Conservation (phyloP, 2,329 filamentous ascomycete genomes). For the Aspergillus vadensis region DNA sequence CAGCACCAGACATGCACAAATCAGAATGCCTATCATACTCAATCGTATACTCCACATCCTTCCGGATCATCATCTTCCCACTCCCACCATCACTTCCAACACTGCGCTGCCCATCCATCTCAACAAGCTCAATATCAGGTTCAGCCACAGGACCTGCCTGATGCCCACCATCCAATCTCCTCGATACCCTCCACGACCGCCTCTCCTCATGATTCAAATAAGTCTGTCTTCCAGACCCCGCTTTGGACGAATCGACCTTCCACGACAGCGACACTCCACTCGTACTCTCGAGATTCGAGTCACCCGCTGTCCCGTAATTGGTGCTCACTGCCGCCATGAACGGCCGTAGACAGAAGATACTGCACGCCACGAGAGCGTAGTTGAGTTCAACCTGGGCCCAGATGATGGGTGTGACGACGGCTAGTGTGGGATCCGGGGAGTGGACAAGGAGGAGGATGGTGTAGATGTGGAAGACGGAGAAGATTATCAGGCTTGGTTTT, state of each 20-base stretch:
- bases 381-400: constrained; percentile 42
- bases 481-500: constrained; percentile 36
- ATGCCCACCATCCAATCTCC: constrained; percentile 4
- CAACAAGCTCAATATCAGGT: constrained; percentile 19
- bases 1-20: constrained; percentile 4
- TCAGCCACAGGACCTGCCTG: not conserved
- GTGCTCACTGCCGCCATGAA: constrained; percentile 43
- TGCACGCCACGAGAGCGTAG: constrained; percentile 41
- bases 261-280: constrained; percentile 21
- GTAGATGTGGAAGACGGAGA: constrained; percentile 40
- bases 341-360: constrained; percentile 39
- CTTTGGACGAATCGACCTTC: constrained; percentile 22
- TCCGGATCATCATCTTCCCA: constrained; percentile 36
- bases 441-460: constrained; percentile 32
- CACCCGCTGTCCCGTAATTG: constrained; percentile 38
- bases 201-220: not conserved
- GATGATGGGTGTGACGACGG: constrained; percentile 35
- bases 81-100: constrained; percentile 16
- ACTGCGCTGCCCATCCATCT: constrained; percentile 7
- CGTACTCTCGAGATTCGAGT: constrained; percentile 30
- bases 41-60: constrained; percentile 36
- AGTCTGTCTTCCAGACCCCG: constrained; percentile 8
- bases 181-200: not conserved
- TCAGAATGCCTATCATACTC: constrained; percentile 24
- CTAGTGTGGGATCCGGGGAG: constrained; percentile 38